Evolutionary conservation across 129 eudicot genomes (phyloP).

Genomic region (Ambrosia trifida): DNA sequence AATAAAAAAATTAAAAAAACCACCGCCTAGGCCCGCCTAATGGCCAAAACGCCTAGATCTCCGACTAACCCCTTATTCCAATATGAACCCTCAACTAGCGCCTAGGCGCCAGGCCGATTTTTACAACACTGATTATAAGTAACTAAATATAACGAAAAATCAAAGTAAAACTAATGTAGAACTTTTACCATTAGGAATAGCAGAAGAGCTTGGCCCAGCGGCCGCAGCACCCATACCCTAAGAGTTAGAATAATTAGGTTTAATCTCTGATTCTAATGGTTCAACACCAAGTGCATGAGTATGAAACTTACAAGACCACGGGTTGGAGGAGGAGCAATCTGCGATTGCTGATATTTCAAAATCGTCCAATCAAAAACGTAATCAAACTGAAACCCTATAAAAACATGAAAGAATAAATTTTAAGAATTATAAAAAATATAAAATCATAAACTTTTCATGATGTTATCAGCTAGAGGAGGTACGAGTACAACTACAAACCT

Average conservation of each 20-base stretch:
- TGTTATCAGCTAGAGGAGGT: background rate
- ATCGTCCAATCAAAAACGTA: conserved; percentile 97
- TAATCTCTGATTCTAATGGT: conserved; percentile 3
- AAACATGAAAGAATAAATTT: background rate
- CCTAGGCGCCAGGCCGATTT: too few relatives aligned
- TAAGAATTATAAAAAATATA: background rate
- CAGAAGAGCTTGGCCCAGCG: conserved; percentile 79
- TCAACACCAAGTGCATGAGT: conserved; percentile 7
- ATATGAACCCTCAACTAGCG: too few relatives aligned
- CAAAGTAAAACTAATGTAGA: background rate
- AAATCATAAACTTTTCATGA: background rate
- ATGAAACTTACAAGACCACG: conserved; percentile 54
- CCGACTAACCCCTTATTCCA: too few relatives aligned
- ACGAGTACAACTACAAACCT: conserved; percentile 46
- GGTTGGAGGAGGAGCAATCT: conserved; percentile 64
- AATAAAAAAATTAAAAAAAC: too few relatives aligned
- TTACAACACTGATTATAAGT: too few relatives aligned
- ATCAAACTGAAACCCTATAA: conserved; percentile 85
- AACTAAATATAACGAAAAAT: background rate
- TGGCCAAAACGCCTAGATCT: too few relatives aligned
- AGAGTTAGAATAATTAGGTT: conserved; percentile 9
- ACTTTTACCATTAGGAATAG: conserved; percentile 48
- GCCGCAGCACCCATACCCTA: conserved; percentile 70
- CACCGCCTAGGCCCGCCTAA: too few relatives aligned
- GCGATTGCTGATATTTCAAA: conserved; percentile 88